Evolutionary conservation across 129 eudicot genomes (phyloP).

Genomic region (Tanacetum coccineum): DNA sequence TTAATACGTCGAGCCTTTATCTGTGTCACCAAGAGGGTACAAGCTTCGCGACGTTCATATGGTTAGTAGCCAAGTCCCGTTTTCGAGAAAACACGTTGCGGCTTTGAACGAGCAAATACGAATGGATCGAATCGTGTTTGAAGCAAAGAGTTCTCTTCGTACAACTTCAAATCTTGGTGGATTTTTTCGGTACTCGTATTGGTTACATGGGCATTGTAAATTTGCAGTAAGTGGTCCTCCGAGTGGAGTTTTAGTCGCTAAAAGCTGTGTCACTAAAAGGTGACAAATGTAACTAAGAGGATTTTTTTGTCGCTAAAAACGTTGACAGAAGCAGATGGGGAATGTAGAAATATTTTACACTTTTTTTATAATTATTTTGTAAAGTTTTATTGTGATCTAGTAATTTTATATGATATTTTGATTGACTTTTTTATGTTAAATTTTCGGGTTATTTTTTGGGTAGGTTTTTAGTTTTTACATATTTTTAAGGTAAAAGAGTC

Average conservation of each 20-base stretch:
- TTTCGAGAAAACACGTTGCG: conserved; percentile 39
- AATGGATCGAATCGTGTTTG: conserved; percentile 46
- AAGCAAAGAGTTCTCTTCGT: conserved; percentile 49
- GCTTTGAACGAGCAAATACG: conserved; percentile 47
- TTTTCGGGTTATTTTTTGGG: too few species aligned
- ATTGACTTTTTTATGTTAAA: background rate
- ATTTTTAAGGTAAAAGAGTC: too few species aligned
- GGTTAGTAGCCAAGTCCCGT: conserved; percentile 67
- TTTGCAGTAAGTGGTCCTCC: conserved; percentile 72
- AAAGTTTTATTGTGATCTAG: conserved; percentile 3
- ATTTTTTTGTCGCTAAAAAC: conserved; percentile 14
- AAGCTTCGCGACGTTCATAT: conserved; percentile 53
- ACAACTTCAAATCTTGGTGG: conserved; percentile 68
- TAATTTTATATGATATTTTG: background rate
- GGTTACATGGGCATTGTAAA: conserved; percentile 63
- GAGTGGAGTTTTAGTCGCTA: conserved; percentile 57
- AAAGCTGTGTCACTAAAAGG: conserved; percentile 57
- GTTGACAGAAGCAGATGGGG: background rate
- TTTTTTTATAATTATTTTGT: background rate
- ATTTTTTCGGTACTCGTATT: conserved; percentile 62
- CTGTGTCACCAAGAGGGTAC: conserved; percentile 36
- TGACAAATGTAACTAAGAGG: conserved; percentile 8
- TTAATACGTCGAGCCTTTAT: conserved; percentile 60
- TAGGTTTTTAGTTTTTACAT: too few species aligned
- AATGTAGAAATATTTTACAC: conserved; percentile 6